Evolutionary conservation across 1,284 basidiomycete genomes (phyloP), one percentile per base, ranked within the genome.

Genomic region (Marasmius fiardii): DNA sequence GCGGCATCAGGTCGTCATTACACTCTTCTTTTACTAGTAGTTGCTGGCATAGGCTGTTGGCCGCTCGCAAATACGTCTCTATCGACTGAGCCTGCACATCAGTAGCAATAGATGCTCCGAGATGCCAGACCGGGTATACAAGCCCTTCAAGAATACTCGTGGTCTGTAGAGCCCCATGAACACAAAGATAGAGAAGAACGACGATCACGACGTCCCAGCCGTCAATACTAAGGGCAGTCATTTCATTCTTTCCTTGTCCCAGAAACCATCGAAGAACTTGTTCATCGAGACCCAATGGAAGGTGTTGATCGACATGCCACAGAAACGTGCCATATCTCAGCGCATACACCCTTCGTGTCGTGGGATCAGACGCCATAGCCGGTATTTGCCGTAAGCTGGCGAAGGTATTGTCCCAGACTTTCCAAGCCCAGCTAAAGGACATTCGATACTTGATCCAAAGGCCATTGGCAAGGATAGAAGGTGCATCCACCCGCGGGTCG

Each of bases 401-500:
- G 48, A 92, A 74, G 1, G 84, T 82, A 63, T 88, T 89, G 61
- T 92, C 88, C 88, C 90, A 90, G 8, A 88, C 86, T 60, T 84
- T 85, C 79, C 81, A 86, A 1, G 80, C 86, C 89, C 89, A 92
- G 59, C 88, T 79, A 10, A 71, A 65, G 0, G 86, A 82, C 3
- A 79, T 80, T 37, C 85, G 80, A 63, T 90, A 92, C 64, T 89
- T 88, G 69, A 88, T 86, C 88, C 88, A 90, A 23, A 93, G 70
- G 55, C 79, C 74, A 65, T 87, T 88, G 0, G 87, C 88, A n/a
- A 91, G 79, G 49, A 80, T 77, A 1, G 83, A 83, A 1, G 86
- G 79, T 2, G 83, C 84, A 55, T 85, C 82, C 0, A 73, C 71
- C 54, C 77, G 75, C 1, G 74, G 68, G 62, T 88, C 82, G 14